Percentiles rank a stretch among this genome's conserved stretches.
These are phyloP conservation scores for Linum tenue DNA, from an alignment of 345 rosid species.

Conservation along the genomic window DNA sequence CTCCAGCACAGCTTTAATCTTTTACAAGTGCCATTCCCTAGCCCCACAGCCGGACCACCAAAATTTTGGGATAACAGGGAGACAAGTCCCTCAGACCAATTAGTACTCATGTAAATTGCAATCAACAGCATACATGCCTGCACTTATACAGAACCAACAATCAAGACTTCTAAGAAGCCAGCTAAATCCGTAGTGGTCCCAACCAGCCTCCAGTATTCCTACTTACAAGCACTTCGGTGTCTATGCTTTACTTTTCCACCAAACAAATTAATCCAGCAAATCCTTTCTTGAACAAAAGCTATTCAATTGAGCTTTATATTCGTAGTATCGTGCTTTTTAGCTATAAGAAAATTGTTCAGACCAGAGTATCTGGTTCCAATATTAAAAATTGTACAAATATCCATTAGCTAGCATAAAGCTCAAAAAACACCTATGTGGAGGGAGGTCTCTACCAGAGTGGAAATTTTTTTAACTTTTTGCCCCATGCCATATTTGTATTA, in stretches of 20 bases:
- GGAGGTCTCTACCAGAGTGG: neutral
- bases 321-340: neutral
- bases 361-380: neutral
- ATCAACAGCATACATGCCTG: slow-evolving; percentile 10
- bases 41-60: too few species aligned
- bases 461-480: neutral
- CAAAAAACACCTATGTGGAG: neutral
- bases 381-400: too few species aligned
- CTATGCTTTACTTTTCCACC: neutral
- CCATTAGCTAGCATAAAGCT: neutral
- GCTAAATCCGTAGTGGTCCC: neutral
- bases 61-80: slow-evolving; percentile 20
- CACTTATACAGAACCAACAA: neutral
- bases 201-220: neutral
- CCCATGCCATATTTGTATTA: neutral
- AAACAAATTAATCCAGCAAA: too few species aligned
- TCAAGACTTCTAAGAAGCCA: neutral
- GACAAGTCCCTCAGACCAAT: slow-evolving; percentile 58
- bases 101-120: slow-evolving; percentile 97
- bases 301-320: neutral
- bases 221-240: neutral
- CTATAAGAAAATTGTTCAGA: neutral
- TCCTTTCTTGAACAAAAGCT: too few species aligned
- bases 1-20: neutral
- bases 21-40: neutral